phyloP scores from a whole-genome alignment of 1,284 basidiomycete genomes.

The Pterulicium gracile region DNA sequence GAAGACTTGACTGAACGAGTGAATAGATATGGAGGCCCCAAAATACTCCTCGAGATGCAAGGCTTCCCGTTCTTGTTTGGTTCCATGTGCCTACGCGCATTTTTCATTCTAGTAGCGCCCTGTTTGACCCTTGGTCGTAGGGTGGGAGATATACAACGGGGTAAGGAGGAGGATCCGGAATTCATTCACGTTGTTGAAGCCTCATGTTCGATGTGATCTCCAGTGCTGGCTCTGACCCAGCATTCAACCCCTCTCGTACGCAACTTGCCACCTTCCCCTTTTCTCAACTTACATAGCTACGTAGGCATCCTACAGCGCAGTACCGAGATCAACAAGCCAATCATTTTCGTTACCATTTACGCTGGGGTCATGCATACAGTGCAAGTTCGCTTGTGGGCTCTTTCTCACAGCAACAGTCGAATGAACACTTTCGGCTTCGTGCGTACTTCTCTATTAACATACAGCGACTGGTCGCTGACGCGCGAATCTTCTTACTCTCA shows the following conservation, averaged over 20 bases:
- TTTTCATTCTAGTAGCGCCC: too few relatives aligned
- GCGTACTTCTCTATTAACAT: constrained; percentile 12
- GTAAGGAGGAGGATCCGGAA: constrained; percentile 21
- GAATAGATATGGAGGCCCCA: constrained; percentile 31
- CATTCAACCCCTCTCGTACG: constrained; percentile 36
- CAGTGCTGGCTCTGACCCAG: constrained; percentile 32
- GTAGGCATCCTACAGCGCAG: constrained; percentile 40
- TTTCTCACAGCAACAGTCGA: constrained; percentile 36
- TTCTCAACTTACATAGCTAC: background rate
- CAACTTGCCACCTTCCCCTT: background rate
- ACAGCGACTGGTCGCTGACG: constrained; percentile 1
- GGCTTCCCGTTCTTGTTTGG: constrained; percentile 40
- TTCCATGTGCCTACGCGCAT: constrained; percentile 30
- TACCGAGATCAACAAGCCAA: constrained; percentile 33
- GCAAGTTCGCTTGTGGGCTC: too few relatives aligned
- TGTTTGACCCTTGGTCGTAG: constrained; percentile 18
- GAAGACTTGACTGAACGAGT: background rate
- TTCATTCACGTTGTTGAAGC: background rate
- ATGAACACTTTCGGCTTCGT: constrained; percentile 52
- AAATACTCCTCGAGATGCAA: constrained; percentile 20
- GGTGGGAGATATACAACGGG: constrained; percentile 39
- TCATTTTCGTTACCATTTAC: constrained; percentile 45
- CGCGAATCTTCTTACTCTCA: constrained; percentile 14
- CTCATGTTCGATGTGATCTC: background rate
- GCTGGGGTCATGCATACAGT: constrained; percentile 2